Conservation (phyloP, 2,329 filamentous ascomycete species). For the Cladophialophora exuberans region DNA sequence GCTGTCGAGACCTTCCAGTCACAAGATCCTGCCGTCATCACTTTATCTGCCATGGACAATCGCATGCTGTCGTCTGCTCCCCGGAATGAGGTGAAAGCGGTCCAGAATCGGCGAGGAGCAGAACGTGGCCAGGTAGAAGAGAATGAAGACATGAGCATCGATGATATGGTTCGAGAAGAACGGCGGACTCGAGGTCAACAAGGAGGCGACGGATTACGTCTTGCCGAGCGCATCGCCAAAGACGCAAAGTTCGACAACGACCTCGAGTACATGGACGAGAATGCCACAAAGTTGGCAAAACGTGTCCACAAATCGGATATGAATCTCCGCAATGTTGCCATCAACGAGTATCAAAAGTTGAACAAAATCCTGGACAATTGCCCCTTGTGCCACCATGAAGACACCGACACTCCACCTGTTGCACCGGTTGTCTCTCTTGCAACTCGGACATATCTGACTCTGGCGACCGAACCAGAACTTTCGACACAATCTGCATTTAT, state of each 20-base stretch:
- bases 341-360: slow-evolving; percentile 87
- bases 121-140: slow-evolving; percentile 85
- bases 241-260: slow-evolving; percentile 88
- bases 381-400: slow-evolving; percentile 90
- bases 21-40: slow-evolving; percentile 70
- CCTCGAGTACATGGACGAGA: slow-evolving; percentile 97
- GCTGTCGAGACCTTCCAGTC: slow-evolving; percentile 67
- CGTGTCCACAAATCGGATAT: slow-evolving; percentile 85
- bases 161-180: slow-evolving; percentile 97
- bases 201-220: slow-evolving; percentile 77
- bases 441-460: slow-evolving; percentile 83
- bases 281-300: slow-evolving; percentile 84
- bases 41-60: slow-evolving; percentile 86
- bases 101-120: slow-evolving; percentile 78
- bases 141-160: slow-evolving; percentile 93
- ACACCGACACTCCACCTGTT: slow-evolving; percentile 73
- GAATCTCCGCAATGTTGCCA: slow-evolving; percentile 83
- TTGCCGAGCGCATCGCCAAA: slow-evolving; percentile 92
- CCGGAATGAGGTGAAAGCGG: slow-evolving; percentile 73
- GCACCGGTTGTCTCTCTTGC: slow-evolving; percentile 85
- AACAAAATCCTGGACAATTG: slow-evolving; percentile 84
- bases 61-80: slow-evolving; percentile 80
- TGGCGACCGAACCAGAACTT: slow-evolving; percentile 87
- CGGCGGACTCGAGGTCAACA: slow-evolving; percentile 76
- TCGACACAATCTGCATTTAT: slow-evolving; percentile 83